Percentiles rank a stretch among this genome's conserved stretches.
Evolutionary conservation across 495 filamentous ascomycete genomes (phyloP).

Genomic region (Xylaria nigripes): DNA sequence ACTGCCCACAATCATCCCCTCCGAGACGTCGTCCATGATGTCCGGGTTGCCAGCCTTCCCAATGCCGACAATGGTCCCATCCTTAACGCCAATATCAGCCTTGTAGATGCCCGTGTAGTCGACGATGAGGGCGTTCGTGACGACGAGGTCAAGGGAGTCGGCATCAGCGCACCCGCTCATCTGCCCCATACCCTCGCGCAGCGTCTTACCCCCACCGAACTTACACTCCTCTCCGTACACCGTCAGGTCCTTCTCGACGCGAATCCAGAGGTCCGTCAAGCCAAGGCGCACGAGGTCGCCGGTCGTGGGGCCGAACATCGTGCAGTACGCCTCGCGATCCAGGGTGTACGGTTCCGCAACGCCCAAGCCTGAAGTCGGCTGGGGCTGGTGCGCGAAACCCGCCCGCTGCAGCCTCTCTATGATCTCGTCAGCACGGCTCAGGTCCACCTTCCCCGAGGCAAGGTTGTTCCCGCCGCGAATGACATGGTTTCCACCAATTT

Average conservation of each 20-base stretch:
- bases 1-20: constrained; percentile 72
- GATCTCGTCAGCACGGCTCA: constrained; percentile 54
- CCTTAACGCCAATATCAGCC: constrained; percentile 90
- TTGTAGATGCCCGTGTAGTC: constrained; percentile 95
- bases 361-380: constrained; percentile 46
- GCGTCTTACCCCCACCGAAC: constrained; percentile 91
- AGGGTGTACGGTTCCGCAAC: constrained; percentile 57
- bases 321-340: constrained; percentile 66
- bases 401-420: constrained; percentile 53
- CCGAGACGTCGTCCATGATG: constrained; percentile 82
- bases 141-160: constrained; percentile 74
- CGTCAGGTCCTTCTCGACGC: constrained; percentile 82
- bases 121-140: constrained; percentile 87
- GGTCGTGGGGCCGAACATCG: constrained; percentile 89
- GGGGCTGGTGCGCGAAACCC: constrained; percentile 70
- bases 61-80: constrained; percentile 81
- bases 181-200: constrained; percentile 96
- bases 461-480: constrained; percentile 79
- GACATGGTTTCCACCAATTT: constrained; percentile 76
- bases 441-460: constrained; percentile 64
- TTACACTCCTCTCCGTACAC: constrained; percentile 88
- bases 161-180: constrained; percentile 63
- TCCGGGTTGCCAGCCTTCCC: constrained; percentile 97
- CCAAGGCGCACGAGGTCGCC: constrained; percentile 79
- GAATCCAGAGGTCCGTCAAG: constrained; percentile 82